Conservation (phyloP, 331 rosid genomes). For the Erythrophleum ivorense region DNA sequence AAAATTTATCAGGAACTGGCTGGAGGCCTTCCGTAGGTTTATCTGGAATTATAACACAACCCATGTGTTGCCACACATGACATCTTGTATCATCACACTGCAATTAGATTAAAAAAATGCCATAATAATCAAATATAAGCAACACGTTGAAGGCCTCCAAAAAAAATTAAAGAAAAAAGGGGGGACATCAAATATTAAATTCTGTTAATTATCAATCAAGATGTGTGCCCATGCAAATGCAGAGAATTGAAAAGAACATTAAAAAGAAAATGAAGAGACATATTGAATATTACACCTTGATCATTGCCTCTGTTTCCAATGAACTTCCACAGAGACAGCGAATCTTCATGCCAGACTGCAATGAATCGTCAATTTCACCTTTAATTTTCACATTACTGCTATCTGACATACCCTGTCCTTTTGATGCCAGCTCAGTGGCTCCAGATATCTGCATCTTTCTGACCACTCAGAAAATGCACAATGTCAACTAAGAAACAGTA, state of each 20-base stretch:
- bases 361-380: slow-evolving; percentile 75
- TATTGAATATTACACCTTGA: slow-evolving; percentile 60
- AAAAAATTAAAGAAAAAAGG: neutral
- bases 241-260: slow-evolving; percentile 11
- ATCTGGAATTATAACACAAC: slow-evolving; percentile 85
- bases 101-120: slow-evolving; percentile 40
- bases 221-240: neutral
- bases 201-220: slow-evolving; percentile 25
- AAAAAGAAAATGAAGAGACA: neutral
- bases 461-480: slow-evolving; percentile 41
- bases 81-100: slow-evolving; percentile 95
- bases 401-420: slow-evolving; percentile 81
- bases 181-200: neutral
- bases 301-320: slow-evolving; percentile 75
- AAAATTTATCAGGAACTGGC: slow-evolving; percentile 70
- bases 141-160: slow-evolving; percentile 8
- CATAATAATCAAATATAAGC: slow-evolving; percentile 11
- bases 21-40: slow-evolving; percentile 72
- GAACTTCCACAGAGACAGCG: slow-evolving; percentile 89
- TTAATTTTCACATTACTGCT: slow-evolving; percentile 74
- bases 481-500: slow-evolving; percentile 27
- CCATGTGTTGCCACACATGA: slow-evolving; percentile 85
- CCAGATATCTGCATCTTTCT: slow-evolving; percentile 90
- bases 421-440: slow-evolving; percentile 82
- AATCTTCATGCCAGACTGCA: slow-evolving; percentile 63